Evolutionary conservation across 768 basidiomycete species (phyloP), one percentile per base, ranked within the genome.

Genomic region (Panellus pusillus): DNA sequence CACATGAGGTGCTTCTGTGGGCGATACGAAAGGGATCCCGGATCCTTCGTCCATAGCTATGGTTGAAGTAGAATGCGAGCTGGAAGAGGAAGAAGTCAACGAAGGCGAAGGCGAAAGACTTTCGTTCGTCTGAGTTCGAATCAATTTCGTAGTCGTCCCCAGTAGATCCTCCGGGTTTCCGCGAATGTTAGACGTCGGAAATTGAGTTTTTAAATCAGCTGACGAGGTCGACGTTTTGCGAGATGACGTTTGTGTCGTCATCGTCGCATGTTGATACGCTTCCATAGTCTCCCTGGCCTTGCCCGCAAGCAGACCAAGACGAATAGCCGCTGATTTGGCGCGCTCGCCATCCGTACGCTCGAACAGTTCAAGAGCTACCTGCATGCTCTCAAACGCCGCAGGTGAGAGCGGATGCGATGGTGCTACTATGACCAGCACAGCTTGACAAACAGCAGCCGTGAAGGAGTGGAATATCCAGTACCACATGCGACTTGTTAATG

Each of bases 401-500:
- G 58, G 47, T 13, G 64, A 51, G 13, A 63, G 58, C 1, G 58
- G 60, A 42, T 65, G 64, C 20, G 61, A 60, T 5, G 64, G 64
- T 17, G 64, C 64, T 9, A 63, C 56, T 15, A 65, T 63, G 11
- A 63, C 61, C 3, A 65, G 52, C 1, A 65, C 62, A 12, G 64
- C 60, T 24, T 54, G 58, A 32, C 64, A 65, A 7, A 65, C 64
- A 18, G 60, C 57, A 3, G 64, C 62, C 11, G 54, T 65, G 52
- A 65, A 63, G 2, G 58, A 46, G 20, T 65, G 64, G 54, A 65
- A 65, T 6, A 61, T 31, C 45, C 50, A 65, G 47, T 62, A 60
- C 64, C 64, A 65, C 50, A 63, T 60, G 8, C 64, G 60, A 11
- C 60, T 60, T 9, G 52, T 55, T n/a, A 65, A 19, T 4, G 43